Conservation (phyloP, 257 asterid genomes). For the Solanum habrochaites region DNA sequence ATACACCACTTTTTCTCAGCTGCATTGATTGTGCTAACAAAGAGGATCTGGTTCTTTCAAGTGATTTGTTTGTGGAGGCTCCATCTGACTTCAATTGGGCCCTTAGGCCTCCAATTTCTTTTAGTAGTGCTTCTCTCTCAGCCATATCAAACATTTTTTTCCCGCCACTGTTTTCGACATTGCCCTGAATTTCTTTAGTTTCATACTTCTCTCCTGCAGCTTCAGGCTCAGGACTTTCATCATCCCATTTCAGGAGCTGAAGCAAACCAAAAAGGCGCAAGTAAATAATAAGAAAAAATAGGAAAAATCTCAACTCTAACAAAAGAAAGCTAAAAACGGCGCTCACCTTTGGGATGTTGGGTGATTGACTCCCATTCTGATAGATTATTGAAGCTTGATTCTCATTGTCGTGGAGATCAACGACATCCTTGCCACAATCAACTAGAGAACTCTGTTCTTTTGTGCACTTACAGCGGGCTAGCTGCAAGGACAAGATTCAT, state of each 20-base stretch:
- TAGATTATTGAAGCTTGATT: constrained; percentile 26
- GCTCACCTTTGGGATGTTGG: constrained; percentile 30
- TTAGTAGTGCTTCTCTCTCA: constrained; percentile 59
- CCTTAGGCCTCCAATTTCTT: constrained; percentile 57
- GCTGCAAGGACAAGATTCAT: constrained; percentile 32
- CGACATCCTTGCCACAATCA: neutral
- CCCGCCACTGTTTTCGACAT: neutral
- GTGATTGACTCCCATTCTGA: constrained; percentile 16
- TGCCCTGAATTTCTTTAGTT: constrained; percentile 37
- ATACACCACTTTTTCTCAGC: constrained; percentile 51
- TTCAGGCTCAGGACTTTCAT: constrained; percentile 35
- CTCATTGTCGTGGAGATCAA: constrained; percentile 9
- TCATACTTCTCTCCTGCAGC: constrained; percentile 42
- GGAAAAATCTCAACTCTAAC: neutral
- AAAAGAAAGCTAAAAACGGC: neutral
- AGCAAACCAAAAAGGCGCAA: neutral
- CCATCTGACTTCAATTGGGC: constrained; percentile 43
- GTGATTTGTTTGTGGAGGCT: constrained; percentile 43
- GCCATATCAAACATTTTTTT: constrained; percentile 25
- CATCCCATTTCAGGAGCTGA: constrained; percentile 59
- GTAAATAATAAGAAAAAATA: neutral
- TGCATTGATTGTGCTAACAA: constrained; percentile 77
- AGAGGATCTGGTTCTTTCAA: constrained; percentile 61
- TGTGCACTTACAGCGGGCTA: constrained; percentile 44
- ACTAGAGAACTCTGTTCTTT: constrained; percentile 10